Percentiles rank a stretch among this genome's conserved stretches.
Evolutionary conservation across 768 basidiomycete species (phyloP).

Genomic region (Cyclocybe aegerita): DNA sequence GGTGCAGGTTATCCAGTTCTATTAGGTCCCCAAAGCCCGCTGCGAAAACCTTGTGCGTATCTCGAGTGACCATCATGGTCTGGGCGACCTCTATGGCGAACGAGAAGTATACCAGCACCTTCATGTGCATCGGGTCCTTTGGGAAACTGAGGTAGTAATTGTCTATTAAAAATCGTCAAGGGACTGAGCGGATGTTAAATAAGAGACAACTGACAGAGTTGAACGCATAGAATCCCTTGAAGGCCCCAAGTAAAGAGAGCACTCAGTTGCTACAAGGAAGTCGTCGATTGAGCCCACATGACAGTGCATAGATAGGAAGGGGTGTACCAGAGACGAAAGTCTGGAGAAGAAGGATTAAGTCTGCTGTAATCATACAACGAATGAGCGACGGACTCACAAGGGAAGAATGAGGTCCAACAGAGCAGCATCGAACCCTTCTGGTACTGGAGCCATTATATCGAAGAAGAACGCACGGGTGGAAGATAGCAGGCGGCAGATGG

Average conservation of each 20-base stretch:
- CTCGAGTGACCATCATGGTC: constrained; percentile 24
- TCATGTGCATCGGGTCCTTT: constrained; percentile 25
- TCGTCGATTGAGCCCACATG: not conserved
- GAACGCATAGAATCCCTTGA: constrained; percentile 27
- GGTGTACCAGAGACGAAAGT: constrained; percentile 12
- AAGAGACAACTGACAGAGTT: constrained; percentile 27
- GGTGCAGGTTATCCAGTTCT: constrained; percentile 19
- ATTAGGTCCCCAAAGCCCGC: constrained; percentile 22
- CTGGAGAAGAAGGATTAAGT: not conserved
- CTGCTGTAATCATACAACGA: too few relatives aligned
- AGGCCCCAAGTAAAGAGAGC: constrained; percentile 27
- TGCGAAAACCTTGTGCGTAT: constrained; percentile 26
- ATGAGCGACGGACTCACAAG: constrained; percentile 18
- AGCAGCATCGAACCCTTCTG: too few relatives aligned
- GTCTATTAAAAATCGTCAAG: constrained; percentile 15
- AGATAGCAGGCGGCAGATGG: not conserved
- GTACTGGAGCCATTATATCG: not conserved
- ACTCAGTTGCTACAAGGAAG: constrained; percentile 21
- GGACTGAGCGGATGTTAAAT: not conserved
- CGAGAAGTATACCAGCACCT: constrained; percentile 22
- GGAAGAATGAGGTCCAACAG: constrained; percentile 11
- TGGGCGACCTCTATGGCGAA: constrained; percentile 27
- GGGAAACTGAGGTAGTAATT: constrained; percentile 30
- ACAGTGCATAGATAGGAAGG: not conserved
- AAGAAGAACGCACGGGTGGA: constrained; percentile 30